A percentile compares a stretch with the other conserved stretches of the same genome.
Evolutionary conservation across 2,329 filamentous ascomycete genomes (phyloP).

Genomic region (Ceratocystis colombiana): DNA sequence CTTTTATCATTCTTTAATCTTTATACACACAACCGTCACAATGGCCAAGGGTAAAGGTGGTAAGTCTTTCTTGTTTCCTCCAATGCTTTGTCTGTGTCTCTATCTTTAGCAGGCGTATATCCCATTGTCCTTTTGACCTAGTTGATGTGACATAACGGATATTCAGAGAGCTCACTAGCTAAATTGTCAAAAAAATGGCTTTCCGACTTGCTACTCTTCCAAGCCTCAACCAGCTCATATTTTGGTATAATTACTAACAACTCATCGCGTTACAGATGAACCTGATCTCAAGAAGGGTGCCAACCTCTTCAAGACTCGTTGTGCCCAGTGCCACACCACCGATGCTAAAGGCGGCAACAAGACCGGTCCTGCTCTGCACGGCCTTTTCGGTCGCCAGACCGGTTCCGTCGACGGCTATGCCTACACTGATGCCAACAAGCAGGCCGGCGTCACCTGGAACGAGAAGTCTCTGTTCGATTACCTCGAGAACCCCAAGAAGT

Average conservation of each 20-base stretch:
- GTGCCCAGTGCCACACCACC: conserved; percentile 96
- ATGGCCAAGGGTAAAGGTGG: conserved; percentile 26
- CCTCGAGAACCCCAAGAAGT: conserved; percentile 99
- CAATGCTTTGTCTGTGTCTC: background rate
- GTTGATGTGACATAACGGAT: too few species aligned
- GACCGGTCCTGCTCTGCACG: conserved; percentile 93
- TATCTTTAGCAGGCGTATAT: too few species aligned
- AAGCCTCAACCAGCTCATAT: background rate
- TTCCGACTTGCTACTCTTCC: background rate
- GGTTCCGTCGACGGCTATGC: conserved; percentile 84
- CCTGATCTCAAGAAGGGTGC: conserved; percentile 94
- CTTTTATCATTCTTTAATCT: conserved; percentile 19
- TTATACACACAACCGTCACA: conserved; percentile 18
- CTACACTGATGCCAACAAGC: conserved; percentile 99
- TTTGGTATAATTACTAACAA: background rate
- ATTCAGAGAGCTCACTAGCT: too few species aligned
- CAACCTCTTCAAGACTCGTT: conserved; percentile 98
- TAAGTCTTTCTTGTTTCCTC: conserved; percentile 9
- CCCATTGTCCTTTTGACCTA: too few species aligned
- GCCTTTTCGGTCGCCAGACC: conserved; percentile 93
- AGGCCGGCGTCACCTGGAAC: conserved; percentile 83
- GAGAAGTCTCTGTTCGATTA: conserved; percentile 85
- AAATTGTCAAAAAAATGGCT: too few species aligned
- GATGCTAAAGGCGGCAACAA: conserved; percentile 89
- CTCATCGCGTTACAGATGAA: conserved; percentile 32